These are phyloP conservation scores for Suillus hirtellus DNA, from an alignment of 768 basidiomycete species.

Conservation along the genomic window DNA sequence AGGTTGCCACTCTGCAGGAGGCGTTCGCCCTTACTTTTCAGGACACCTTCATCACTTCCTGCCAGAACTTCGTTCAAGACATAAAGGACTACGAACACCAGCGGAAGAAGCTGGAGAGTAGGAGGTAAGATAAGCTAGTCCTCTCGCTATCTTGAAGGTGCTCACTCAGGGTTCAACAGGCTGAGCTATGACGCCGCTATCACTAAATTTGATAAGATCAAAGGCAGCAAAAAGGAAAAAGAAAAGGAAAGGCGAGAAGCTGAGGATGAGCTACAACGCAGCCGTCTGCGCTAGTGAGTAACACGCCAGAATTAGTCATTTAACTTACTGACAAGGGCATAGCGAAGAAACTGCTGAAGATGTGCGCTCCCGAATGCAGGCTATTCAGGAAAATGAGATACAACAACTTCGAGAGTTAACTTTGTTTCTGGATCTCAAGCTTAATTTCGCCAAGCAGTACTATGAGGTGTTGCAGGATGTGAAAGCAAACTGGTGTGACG, in stretches of 20 bases:
- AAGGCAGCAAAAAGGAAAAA: slow-evolving; percentile 78
- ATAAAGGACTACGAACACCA: slow-evolving; percentile 82
- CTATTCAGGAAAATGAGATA: slow-evolving; percentile 78
- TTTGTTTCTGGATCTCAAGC: slow-evolving; percentile 68
- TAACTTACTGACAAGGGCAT: slow-evolving; percentile 13
- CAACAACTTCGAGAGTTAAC: slow-evolving; percentile 71
- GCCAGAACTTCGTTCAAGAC: slow-evolving; percentile 65
- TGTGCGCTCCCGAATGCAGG: slow-evolving; percentile 74
- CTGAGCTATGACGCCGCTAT: slow-evolving; percentile 76
- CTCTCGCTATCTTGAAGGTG: not conserved
- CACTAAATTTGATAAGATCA: slow-evolving; percentile 66
- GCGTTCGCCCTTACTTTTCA: slow-evolving; percentile 70
- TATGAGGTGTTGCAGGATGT: slow-evolving; percentile 72
- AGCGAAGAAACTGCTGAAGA: slow-evolving; percentile 90
- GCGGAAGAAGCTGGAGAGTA: slow-evolving; percentile 85
- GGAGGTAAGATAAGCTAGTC: slow-evolving; percentile 51
- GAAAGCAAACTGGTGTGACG: slow-evolving; percentile 64
- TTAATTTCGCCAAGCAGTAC: slow-evolving; percentile 73
- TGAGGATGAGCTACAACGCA: slow-evolving; percentile 76
- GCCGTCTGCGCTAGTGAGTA: slow-evolving; percentile 74
- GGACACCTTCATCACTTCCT: slow-evolving; percentile 69
- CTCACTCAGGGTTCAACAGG: slow-evolving; percentile 38
- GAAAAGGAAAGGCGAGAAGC: slow-evolving; percentile 71
- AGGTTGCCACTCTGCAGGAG: slow-evolving; percentile 83
- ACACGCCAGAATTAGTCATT: not conserved